phyloP scores from a whole-genome alignment of 73 alveolate genomes.

The Paramecium sexaurelia region DNA sequence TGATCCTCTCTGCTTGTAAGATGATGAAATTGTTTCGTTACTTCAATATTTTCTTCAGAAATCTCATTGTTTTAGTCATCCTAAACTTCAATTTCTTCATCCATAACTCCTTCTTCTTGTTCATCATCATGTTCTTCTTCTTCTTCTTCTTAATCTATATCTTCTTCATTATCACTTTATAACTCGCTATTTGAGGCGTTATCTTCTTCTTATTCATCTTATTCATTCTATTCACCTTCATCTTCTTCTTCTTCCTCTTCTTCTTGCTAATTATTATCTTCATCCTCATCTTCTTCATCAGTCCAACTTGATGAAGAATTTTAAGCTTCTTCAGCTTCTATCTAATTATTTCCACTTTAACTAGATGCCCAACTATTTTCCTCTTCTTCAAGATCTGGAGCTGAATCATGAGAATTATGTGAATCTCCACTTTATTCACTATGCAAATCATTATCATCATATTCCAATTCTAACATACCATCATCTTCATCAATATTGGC shows the following conservation, averaged over 20 bases:
- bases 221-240: not conserved
- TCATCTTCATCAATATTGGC: conserved; percentile 33
- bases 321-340: conserved; percentile 20
- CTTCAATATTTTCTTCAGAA: conserved; percentile 44
- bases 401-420: not conserved
- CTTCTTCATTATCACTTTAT: not conserved
- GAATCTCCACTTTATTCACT: conserved; percentile 9
- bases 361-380: conserved; percentile 32
- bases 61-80: not conserved
- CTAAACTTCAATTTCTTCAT: not conserved
- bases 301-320: conserved; percentile 35
- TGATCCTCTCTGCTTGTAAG: conserved; percentile 22
- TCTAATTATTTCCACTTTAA: conserved; percentile 23
- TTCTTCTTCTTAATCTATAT: not conserved
- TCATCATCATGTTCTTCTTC: conserved; percentile 11
- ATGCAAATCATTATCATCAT: not conserved
- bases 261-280: not conserved
- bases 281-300: conserved; percentile 44
- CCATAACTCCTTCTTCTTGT: not conserved
- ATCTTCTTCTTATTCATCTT: not conserved
- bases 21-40: not conserved
- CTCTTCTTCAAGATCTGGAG: conserved; percentile 4
- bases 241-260: conserved; percentile 15
- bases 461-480: conserved; percentile 30
- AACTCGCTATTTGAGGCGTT: not conserved